A percentile compares a stretch with the other conserved stretches of the same genome.
Evolutionary conservation across 805 yeast genomes (phyloP).

Genomic region (Starmerella khaoyaiensis): DNA sequence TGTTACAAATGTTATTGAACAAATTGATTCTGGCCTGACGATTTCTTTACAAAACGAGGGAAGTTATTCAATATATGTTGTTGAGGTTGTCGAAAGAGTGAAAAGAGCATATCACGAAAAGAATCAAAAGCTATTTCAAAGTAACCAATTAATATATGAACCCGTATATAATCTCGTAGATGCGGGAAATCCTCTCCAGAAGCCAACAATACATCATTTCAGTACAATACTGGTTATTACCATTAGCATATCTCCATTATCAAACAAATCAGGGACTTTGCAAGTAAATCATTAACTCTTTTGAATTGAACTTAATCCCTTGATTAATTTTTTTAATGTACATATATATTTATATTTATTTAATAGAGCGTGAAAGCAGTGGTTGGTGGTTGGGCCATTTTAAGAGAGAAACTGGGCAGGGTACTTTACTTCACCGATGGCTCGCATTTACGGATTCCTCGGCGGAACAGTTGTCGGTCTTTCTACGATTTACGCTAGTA

Average conservation of each 20-base stretch:
- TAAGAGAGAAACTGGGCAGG: no score
- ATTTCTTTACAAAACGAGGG: slow-evolving; percentile 5
- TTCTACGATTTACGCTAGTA: slow-evolving; percentile 48
- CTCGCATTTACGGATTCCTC: slow-evolving; percentile 43
- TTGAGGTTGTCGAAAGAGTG: slow-evolving; percentile 9
- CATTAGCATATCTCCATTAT: slow-evolving; percentile 5
- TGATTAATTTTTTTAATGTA: no score
- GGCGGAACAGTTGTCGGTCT: slow-evolving; percentile 50
- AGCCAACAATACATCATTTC: slow-evolving; percentile 12
- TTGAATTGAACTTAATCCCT: no score
- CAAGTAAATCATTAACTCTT: no score
- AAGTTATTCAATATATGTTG: slow-evolving; percentile 6
- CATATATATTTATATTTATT: no score
- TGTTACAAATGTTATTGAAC: slow-evolving; percentile 1
- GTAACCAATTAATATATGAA: slow-evolving; percentile 3
- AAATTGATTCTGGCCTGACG: not conserved
- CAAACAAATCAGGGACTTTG: no score
- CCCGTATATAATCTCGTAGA: slow-evolving; percentile 2
- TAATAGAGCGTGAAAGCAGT: no score
- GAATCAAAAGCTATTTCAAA: slow-evolving; percentile 5
- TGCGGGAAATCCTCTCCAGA: slow-evolving; percentile 6
- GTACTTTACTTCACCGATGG: slow-evolving; percentile 30
- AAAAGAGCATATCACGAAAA: slow-evolving; percentile 1
- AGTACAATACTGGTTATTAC: not conserved
- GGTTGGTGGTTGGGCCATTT: no score